Evolutionary conservation across 768 basidiomycete species (phyloP).

Genomic region (Trametes elegans): DNA sequence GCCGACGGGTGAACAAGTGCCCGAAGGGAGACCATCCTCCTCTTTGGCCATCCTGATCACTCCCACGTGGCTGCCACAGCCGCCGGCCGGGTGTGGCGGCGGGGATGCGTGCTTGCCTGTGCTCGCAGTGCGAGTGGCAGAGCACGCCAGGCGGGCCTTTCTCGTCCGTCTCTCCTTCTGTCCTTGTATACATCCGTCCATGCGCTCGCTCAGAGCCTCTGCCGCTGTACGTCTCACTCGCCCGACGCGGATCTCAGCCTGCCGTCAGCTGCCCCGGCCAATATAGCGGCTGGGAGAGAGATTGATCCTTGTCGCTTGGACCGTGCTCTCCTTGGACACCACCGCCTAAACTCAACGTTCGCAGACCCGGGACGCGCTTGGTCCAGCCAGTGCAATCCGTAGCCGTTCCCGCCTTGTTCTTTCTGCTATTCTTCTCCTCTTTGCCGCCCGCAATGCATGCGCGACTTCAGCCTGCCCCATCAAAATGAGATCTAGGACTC

Average conservation of each 20-base stretch:
- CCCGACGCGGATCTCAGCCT: too few relatives aligned
- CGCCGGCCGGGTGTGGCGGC: too few relatives aligned
- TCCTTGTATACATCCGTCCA: neutral
- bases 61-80: neutral
- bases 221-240: neutral
- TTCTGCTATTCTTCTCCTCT: neutral
- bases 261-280: neutral
- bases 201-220: neutral
- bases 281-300: too few relatives aligned
- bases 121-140: neutral
- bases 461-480: neutral
- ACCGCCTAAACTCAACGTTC: too few relatives aligned
- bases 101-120: too few relatives aligned
- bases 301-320: too few relatives aligned
- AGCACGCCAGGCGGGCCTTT: neutral
- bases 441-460: neutral
- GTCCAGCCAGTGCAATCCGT: neutral
- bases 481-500: too few relatives aligned
- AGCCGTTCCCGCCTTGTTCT: neutral
- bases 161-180: neutral
- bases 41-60: neutral
- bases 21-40: neutral
- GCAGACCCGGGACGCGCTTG: too few relatives aligned
- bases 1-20: neutral
- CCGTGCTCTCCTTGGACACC: too few relatives aligned